These are phyloP conservation scores for Tephrocybe sp. DNA, from an alignment of 768 basidiomycete genomes.

Conservation along the genomic window DNA sequence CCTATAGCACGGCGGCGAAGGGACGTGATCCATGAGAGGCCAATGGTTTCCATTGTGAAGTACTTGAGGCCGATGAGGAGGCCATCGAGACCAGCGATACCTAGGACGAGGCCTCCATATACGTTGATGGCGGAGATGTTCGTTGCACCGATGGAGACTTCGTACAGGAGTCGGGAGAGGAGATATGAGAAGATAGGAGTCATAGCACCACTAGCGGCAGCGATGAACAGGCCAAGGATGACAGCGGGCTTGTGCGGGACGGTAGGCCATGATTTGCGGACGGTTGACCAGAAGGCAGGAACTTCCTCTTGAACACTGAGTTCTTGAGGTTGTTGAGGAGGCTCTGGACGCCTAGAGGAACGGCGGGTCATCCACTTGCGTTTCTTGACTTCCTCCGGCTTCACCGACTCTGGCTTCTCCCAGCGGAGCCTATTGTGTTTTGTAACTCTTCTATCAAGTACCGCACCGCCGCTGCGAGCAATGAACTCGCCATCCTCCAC, in stretches of 20 bases:
- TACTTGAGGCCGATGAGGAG: slow-evolving; percentile 73
- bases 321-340: not conserved
- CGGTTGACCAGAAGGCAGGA: slow-evolving; percentile 42
- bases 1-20: slow-evolving; percentile 57
- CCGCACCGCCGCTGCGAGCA: slow-evolving; percentile 35
- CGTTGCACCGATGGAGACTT: slow-evolving; percentile 69
- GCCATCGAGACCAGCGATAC: slow-evolving; percentile 74
- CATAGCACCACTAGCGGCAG: slow-evolving; percentile 73
- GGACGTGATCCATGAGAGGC: slow-evolving; percentile 69
- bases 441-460: slow-evolving; percentile 24
- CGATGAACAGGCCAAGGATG: slow-evolving; percentile 64
- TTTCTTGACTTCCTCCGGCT: slow-evolving; percentile 3
- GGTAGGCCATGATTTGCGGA: slow-evolving; percentile 60
- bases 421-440: slow-evolving; percentile 19
- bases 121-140: slow-evolving; percentile 59
- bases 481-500: slow-evolving; percentile 29
- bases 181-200: slow-evolving; percentile 93
- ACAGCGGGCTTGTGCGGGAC: slow-evolving; percentile 75
- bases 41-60: slow-evolving; percentile 73
- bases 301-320: not conserved
- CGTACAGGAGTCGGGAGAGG: slow-evolving; percentile 76
- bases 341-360: not conserved
- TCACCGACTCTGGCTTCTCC: slow-evolving; percentile 18
- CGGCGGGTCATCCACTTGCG: slow-evolving; percentile 1
- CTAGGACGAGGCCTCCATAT: slow-evolving; percentile 72